phyloP scores from a whole-genome alignment of 1,284 basidiomycete species.

The Boletus sp. region DNA sequence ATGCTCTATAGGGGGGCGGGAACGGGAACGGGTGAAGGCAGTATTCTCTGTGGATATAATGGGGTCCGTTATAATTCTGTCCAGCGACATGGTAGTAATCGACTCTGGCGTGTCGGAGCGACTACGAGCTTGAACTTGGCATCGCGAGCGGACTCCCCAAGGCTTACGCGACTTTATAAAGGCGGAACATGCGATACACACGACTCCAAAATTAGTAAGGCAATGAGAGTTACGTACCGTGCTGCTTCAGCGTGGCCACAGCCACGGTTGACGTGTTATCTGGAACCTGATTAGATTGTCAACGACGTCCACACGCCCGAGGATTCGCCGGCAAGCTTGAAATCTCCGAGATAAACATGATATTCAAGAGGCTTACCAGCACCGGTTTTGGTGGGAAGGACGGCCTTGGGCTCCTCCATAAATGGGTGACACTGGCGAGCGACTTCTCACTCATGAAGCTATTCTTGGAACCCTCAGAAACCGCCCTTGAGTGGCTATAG shows the following conservation, averaged over 20 bases:
- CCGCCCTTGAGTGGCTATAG: neutral
- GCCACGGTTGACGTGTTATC: neutral
- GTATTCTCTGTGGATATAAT: constrained; percentile 35
- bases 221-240: constrained; percentile 20
- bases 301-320: neutral
- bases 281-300: neutral
- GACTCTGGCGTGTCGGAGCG: neutral
- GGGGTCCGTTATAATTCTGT: constrained; percentile 33
- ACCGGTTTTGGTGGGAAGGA: neutral
- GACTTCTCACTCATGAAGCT: neutral
- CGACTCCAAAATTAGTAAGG: constrained; percentile 20
- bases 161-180: constrained; percentile 25
- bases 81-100: constrained; percentile 23
- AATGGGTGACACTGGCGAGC: constrained; percentile 2
- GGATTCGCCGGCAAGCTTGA: neutral
- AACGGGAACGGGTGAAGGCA: constrained; percentile 23
- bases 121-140: constrained; percentile 5
- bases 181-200: constrained; percentile 23
- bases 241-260: constrained; percentile 8
- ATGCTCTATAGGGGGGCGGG: constrained; percentile 20
- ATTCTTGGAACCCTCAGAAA: constrained; percentile 9
- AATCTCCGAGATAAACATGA: neutral
- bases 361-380: neutral
- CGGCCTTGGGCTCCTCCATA: constrained; percentile 1
- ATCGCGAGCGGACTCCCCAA: constrained; percentile 5